Evolutionary conservation across 1,284 basidiomycete genomes (phyloP), one percentile per base, ranked within the genome.

Genomic region (Sanghuangporus weigelae): DNA sequence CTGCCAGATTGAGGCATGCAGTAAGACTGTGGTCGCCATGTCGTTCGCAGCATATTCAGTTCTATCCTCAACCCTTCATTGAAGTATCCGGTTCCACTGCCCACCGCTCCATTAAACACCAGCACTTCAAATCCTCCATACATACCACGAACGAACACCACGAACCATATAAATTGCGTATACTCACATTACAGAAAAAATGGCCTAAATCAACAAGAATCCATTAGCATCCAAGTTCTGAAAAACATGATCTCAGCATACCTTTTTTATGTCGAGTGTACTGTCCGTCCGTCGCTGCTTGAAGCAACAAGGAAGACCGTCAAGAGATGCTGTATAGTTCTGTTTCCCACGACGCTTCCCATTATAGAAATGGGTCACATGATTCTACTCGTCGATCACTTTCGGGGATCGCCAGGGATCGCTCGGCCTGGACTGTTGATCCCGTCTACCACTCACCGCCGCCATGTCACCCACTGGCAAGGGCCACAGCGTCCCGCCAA

Each of bases 221-320:
- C 26, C 35, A 21, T n/a, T 7, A 63, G 46, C 44, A 62, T 26
- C 7, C 21, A 11, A 11, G 11, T 35, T 23, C 11, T 4, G 49
- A 11, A 21, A 49, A 3, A 11, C 44, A 23, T 23, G 42, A 11
- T 42, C 23, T 8, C 12, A 10, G 23, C 57, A 14, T 26, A 63
- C 62, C 49, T 59, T 50, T 31, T 31, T 31, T 63, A 38, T 59
- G 57, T 63, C 54, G 61, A 63, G 61, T 42, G 50, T 51, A 44
- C 44, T 40, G 57, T 63, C 50, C 26, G 40, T 53, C 51, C 40
- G 38, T 19, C 23, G 36, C 57, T 35, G 10, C 19, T 46, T 50
- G 10, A 23, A 51, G 19, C 19, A 2, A n/a, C 35, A 21, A 2
- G 36, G 35, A 60, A n/a, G 36, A 16, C 21, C 53, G 39, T 7